Percentiles rank a stretch among this genome's conserved stretches.
phyloP scores from a whole-genome alignment of 192 early-diverging fungal species.

The Entomortierella parvispora region DNA sequence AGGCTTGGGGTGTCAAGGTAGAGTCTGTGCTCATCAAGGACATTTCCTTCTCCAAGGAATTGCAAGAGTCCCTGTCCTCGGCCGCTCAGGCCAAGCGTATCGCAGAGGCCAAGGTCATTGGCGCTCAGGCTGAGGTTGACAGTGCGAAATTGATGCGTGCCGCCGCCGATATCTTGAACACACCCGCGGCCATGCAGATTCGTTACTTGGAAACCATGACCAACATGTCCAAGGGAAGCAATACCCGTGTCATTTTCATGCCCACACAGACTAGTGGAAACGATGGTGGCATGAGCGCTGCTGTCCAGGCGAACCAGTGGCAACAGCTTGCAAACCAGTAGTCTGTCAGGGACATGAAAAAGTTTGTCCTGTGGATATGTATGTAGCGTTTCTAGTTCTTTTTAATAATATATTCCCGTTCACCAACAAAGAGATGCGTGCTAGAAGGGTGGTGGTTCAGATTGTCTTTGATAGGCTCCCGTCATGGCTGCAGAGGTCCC shows the following conservation, averaged over 20 bases:
- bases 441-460: too few species aligned
- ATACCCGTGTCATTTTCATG: conserved; percentile 79
- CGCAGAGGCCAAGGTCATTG: conserved; percentile 91
- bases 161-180: conserved; percentile 88
- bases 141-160: conserved; percentile 91
- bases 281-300: conserved; percentile 10
- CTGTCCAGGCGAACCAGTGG: conserved; percentile 26
- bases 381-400: too few species aligned
- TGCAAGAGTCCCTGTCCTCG: conserved; percentile 83
- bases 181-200: conserved; percentile 85
- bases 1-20: conserved; percentile 80
- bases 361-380: too few species aligned
- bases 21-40: conserved; percentile 90
- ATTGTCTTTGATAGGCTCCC: too few species aligned
- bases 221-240: conserved; percentile 73
- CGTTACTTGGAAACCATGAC: conserved; percentile 87
- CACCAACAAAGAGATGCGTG: too few species aligned
- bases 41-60: conserved; percentile 72
- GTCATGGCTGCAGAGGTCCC: too few species aligned
- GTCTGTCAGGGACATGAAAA: too few species aligned
- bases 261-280: conserved; percentile 48
- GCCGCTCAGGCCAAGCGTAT: conserved; percentile 89
- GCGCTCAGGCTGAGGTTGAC: conserved; percentile 85
- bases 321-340: conserved; percentile 21
- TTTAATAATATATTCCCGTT: too few species aligned